Conservation (phyloP, 768 basidiomycete species). For the Filobasidium floriforme region DNA sequence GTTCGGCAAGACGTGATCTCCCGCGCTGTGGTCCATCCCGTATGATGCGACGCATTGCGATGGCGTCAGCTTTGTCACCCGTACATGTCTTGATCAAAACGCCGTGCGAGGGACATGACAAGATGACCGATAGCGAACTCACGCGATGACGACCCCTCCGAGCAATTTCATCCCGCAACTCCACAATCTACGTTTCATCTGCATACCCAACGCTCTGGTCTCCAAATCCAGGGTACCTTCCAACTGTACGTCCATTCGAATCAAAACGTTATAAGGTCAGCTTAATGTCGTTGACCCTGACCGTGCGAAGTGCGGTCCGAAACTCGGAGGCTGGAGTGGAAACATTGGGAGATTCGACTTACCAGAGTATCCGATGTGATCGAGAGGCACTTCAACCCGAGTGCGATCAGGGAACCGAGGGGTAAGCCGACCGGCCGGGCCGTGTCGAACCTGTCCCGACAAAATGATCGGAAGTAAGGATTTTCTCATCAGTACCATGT, state of each 20-base stretch:
- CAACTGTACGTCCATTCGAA: constrained; percentile 31
- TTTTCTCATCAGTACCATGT: background rate
- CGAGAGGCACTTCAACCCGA: constrained; percentile 36
- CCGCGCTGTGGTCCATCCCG: constrained; percentile 25
- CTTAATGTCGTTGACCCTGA: too few relatives aligned
- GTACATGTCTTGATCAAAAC: too few relatives aligned
- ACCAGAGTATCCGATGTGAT: constrained; percentile 22
- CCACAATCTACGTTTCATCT: constrained; percentile 31
- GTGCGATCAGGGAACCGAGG: constrained; percentile 36
- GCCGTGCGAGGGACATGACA: too few relatives aligned
- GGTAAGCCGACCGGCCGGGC: constrained; percentile 42
- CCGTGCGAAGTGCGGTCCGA: background rate
- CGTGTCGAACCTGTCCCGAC: constrained; percentile 27
- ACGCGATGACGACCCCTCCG: constrained; percentile 3
- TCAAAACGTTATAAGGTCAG: background rate
- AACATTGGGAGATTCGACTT: background rate
- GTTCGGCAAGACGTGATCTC: constrained; percentile 41
- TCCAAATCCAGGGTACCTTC: constrained; percentile 30
- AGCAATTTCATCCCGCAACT: constrained; percentile 17
- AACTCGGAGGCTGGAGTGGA: background rate
- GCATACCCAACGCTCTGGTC: background rate
- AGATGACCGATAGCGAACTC: background rate
- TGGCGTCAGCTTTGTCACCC: too few relatives aligned
- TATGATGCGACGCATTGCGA: too few relatives aligned
- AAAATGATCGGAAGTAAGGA: too few relatives aligned